Evolutionary conservation across 441 rosid species (phyloP), one percentile per base, ranked within the genome.

Genomic region (Aleurites moluccanus): DNA sequence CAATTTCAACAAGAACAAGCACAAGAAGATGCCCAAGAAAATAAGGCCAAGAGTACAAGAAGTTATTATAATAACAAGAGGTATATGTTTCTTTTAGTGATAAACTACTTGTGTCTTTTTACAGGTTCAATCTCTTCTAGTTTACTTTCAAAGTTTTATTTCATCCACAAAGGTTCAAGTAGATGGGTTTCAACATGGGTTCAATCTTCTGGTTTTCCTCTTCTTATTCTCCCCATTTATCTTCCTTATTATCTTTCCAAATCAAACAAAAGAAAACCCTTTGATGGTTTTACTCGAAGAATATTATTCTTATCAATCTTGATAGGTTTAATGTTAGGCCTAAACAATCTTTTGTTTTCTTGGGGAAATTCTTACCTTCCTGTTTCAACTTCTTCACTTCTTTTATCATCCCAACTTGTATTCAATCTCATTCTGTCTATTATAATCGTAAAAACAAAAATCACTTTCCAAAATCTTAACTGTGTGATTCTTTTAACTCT

Each of bases 131-230:
- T 94, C 65, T 84, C 94, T 1, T 88, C 98, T 47, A 86, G 85
- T 68, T 80, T 94, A 56, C 83, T 92, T 18, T 87, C 96, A 0
- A 92, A 92, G 64, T 94, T 75, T 81, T 94, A 94, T 45, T 94
- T 94, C 89, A 86, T 67, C 74, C 92, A 92, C 85, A 81, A 81
- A 67, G 98, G 98, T 33, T 78, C 87, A 3, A 87, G 87, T 82
- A 79, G 86, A 11, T 92, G 99, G 99, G 97, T 92, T 52, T 91
- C 97, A 52, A 90, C 99, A 4, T 89, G 91, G 92, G 96, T 91
- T 65, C 97, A 94, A 75, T 87, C 85, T 50, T 84, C 89, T 2
- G 97, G 97, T 4, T 92, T 92, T 72, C 98, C 97, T 66, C 85
- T 92, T 80, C 96, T 85, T 38, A 45, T 90, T 67, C 68, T 81